Percentiles rank a stretch among this genome's conserved stretches.
Conservation (phyloP, 139 green algal species). For the Edaphochlamys debaryana region DNA sequence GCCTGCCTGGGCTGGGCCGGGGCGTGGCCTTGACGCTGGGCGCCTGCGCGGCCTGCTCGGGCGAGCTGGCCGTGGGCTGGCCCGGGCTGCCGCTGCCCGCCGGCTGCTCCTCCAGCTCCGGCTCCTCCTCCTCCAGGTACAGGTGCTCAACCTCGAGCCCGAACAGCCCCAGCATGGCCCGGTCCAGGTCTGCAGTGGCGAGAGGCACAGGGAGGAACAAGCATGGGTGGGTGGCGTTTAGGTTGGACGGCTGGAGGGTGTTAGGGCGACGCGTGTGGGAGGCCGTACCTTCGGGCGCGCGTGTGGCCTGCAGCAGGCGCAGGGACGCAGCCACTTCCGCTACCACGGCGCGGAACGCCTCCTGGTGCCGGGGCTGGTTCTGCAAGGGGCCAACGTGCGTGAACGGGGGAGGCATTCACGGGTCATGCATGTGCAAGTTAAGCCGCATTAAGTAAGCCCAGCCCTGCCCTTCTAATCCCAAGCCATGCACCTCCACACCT, state of each 20-base stretch:
- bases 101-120: neutral
- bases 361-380: constrained; percentile 33
- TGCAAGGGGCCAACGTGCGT: no score
- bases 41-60: neutral
- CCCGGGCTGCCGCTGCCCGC: neutral
- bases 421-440: no score
- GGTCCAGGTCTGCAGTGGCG: constrained; percentile 9
- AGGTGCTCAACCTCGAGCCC: constrained; percentile 41
- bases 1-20: no score
- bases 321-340: constrained; percentile 29
- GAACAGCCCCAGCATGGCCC: constrained; percentile 22
- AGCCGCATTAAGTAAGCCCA: no score
- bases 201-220: no score
- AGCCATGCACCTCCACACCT: no score
- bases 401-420: no score
- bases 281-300: neutral
- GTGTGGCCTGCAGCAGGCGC: constrained; percentile 15
- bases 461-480: no score
- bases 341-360: neutral
- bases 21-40: neutral
- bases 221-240: no score
- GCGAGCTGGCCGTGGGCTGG: neutral
- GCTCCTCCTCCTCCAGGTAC: constrained; percentile 34
- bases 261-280: neutral
- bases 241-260: neutral